Percentiles rank a stretch among this genome's conserved stretches.
These are phyloP conservation scores for Cystofilobasidium capitatum DNA, from an alignment of 768 basidiomycete genomes.

Conservation along the genomic window DNA sequence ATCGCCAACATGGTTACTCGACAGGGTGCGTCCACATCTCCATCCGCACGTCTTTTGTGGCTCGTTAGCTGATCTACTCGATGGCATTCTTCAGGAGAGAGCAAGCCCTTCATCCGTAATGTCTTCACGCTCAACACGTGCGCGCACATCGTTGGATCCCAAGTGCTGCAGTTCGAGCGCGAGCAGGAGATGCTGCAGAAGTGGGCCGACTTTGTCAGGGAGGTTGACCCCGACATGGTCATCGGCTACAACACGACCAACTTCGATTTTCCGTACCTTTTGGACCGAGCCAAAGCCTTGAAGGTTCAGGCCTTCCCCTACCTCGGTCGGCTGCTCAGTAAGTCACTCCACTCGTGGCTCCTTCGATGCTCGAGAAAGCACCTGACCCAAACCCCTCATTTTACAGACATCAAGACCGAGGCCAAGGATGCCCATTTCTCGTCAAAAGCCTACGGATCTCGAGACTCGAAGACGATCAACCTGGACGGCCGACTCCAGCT, in stretches of 20 bases:
- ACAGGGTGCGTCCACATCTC: conserved; percentile 56
- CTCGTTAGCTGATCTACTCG: not conserved
- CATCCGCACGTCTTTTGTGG: not conserved
- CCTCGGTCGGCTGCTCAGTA: conserved; percentile 68
- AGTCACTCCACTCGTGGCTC: conserved; percentile 29
- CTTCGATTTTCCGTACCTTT: conserved; percentile 93
- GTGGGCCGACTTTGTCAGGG: conserved; percentile 84
- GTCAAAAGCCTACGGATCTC: conserved; percentile 91
- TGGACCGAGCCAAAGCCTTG: conserved; percentile 80
- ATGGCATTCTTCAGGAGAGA: conserved; percentile 54
- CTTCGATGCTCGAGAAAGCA: no score
- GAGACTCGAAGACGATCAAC: conserved; percentile 86
- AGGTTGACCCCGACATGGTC: conserved; percentile 88
- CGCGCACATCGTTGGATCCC: conserved; percentile 92
- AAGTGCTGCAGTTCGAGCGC: conserved; percentile 72
- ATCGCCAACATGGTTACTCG: conserved; percentile 98
- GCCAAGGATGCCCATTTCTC: conserved; percentile 94
- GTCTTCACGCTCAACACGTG: conserved; percentile 92
- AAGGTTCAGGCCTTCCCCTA: conserved; percentile 59
- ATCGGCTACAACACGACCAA: conserved; percentile 91
- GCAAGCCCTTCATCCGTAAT: conserved; percentile 88
- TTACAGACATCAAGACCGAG: conserved; percentile 60
- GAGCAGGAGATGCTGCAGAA: conserved; percentile 62
- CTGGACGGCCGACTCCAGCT: conserved; percentile 90
- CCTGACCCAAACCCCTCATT: not conserved